Conservation (phyloP, 2,329 filamentous ascomycete species). For the Paecilomyces fulvus region DNA sequence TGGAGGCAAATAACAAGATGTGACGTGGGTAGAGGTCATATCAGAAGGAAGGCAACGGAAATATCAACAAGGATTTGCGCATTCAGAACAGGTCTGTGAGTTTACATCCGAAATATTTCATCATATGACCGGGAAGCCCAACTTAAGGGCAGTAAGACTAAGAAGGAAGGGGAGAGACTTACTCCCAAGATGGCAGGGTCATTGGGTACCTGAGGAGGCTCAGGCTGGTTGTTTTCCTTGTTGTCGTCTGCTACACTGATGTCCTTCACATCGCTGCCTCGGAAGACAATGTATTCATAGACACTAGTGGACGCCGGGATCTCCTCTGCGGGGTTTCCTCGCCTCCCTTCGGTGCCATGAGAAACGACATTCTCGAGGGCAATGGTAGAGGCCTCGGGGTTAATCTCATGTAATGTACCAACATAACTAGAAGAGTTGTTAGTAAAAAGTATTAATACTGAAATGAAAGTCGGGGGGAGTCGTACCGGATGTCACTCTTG, state of each 20-base stretch:
- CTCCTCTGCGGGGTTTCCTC: conserved; percentile 68
- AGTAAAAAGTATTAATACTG: conserved; percentile 14
- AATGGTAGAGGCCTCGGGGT: conserved; percentile 92
- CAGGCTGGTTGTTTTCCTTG: conserved; percentile 62
- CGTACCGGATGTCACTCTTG: conserved; percentile 92
- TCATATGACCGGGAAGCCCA: conserved; percentile 32
- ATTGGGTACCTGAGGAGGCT: conserved; percentile 72
- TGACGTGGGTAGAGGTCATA: conserved; percentile 25
- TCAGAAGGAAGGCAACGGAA: conserved; percentile 99
- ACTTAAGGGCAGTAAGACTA: conserved; percentile 6
- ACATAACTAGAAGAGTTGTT: conserved; percentile 62
- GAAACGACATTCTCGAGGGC: conserved; percentile 94
- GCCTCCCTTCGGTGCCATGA: conserved; percentile 86
- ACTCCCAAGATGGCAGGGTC: conserved; percentile 96
- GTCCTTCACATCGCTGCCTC: conserved; percentile 97
- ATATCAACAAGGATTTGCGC: conserved; percentile 92
- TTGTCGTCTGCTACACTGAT: conserved; percentile 82
- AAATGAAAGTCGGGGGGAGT: conserved; percentile 10
- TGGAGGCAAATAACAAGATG: conserved; percentile 3
- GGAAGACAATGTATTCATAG: conserved; percentile 98
- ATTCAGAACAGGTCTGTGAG: conserved; percentile 65
- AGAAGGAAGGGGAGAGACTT: conserved; percentile 47
- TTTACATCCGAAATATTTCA: conserved; percentile 99
- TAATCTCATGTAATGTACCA: conserved; percentile 93
- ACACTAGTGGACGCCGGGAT: conserved; percentile 75